Percentiles rank a stretch among this genome's conserved stretches.
Conservation (phyloP, 129 eudicot genomes). For the Centella asiatica region DNA sequence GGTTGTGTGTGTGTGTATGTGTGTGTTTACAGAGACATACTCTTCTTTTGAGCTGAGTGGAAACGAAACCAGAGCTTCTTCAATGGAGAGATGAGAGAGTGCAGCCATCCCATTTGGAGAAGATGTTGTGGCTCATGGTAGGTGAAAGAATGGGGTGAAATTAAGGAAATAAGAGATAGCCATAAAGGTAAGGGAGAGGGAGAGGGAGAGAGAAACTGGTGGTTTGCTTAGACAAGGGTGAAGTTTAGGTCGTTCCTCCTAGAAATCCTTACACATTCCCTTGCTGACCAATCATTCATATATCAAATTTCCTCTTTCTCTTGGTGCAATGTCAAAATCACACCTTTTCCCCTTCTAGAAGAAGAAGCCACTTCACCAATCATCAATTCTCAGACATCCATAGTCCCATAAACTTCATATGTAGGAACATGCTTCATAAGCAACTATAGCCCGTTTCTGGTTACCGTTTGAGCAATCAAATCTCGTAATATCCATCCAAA, state of each 20-base stretch:
- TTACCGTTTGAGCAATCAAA: too few species aligned
- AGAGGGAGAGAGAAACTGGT: slow-evolving; percentile 13
- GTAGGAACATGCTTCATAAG: too few species aligned
- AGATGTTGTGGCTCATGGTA: slow-evolving; percentile 41
- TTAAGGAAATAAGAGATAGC: slow-evolving; percentile 22
- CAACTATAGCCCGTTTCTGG: too few species aligned
- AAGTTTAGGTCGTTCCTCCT: slow-evolving; percentile 34
- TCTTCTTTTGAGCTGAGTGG: slow-evolving; percentile 62
- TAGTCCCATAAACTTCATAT: background rate
- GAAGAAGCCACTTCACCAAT: slow-evolving; percentile 49
- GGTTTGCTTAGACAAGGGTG: slow-evolving; percentile 77
- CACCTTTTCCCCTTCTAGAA: slow-evolving; percentile 40
- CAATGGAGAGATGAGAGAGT: slow-evolving; percentile 82
- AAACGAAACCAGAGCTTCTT: slow-evolving; percentile 80
- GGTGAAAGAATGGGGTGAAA: slow-evolving; percentile 32
- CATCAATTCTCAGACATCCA: slow-evolving; percentile 16
- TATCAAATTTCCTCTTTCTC: slow-evolving; percentile 23
- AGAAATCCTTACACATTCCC: slow-evolving; percentile 28
- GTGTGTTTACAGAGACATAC: slow-evolving; percentile 23
- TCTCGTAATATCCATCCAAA: too few species aligned
- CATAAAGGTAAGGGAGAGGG: slow-evolving; percentile 13
- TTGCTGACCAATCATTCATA: slow-evolving; percentile 49
- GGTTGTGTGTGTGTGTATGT: background rate
- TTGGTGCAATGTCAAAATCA: slow-evolving; percentile 54
- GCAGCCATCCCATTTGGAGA: slow-evolving; percentile 86